Evolutionary conservation across 2,329 filamentous ascomycete genomes (phyloP).

Genomic region (Fusarium goolgardi): DNA sequence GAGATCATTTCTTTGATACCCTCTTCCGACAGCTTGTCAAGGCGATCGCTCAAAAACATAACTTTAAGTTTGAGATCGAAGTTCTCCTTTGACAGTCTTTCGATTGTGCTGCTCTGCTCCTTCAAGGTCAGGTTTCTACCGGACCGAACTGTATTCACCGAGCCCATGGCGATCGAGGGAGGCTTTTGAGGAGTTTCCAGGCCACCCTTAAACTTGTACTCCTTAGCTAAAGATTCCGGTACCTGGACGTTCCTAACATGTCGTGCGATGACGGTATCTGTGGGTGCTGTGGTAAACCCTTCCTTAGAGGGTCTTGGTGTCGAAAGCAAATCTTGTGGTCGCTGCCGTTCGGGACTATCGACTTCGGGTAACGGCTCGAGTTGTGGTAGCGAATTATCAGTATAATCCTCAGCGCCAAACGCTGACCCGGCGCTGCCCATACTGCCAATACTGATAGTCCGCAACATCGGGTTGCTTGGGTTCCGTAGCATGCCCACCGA

Average conservation of each 20-base stretch:
- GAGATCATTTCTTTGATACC: slow-evolving; percentile 98
- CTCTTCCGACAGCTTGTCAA: slow-evolving; percentile 94
- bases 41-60: slow-evolving; percentile 92
- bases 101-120: slow-evolving; percentile 97
- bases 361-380: slow-evolving; percentile 64
- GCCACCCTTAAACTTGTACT: slow-evolving; percentile 82
- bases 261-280: slow-evolving; percentile 88
- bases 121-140: slow-evolving; percentile 87
- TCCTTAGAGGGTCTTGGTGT: slow-evolving; percentile 75
- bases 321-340: slow-evolving; percentile 63
- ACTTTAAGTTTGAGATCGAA: slow-evolving; percentile 98
- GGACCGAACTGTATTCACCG: slow-evolving; percentile 63
- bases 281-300: slow-evolving; percentile 70
- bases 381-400: slow-evolving; percentile 59
- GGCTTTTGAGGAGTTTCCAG: slow-evolving; percentile 68
- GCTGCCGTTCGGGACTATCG: slow-evolving; percentile 55
- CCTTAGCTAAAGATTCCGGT: slow-evolving; percentile 85
- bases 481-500: slow-evolving; percentile 62
- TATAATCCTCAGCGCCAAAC: slow-evolving; percentile 68
- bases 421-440: slow-evolving; percentile 86
- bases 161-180: slow-evolving; percentile 60
- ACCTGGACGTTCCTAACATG: slow-evolving; percentile 92
- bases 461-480: slow-evolving; percentile 69
- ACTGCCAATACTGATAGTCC: slow-evolving; percentile 88
- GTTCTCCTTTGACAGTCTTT: slow-evolving; percentile 96